phyloP scores from a whole-genome alignment of 2,329 filamentous ascomycete genomes.

The Diplocarpon rosae region DNA sequence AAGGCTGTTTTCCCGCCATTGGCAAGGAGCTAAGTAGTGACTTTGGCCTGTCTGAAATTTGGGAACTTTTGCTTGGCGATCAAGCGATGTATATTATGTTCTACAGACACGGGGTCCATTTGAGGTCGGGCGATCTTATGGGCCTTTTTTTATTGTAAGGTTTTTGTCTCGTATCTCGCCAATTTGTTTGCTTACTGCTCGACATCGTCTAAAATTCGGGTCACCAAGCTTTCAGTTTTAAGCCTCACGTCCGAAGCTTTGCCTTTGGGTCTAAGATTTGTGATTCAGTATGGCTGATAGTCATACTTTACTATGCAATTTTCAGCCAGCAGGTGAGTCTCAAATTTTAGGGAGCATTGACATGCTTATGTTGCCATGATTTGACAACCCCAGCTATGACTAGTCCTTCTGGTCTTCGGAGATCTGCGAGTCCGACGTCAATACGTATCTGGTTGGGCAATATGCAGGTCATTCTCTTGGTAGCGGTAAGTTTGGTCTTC shows the following conservation, averaged over 20 bases:
- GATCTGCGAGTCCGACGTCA: neutral
- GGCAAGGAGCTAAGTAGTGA: too few species aligned
- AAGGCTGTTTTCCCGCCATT: too few species aligned
- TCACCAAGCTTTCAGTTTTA: constrained; percentile 1
- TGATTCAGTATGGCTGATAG: neutral
- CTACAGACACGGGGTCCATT: neutral
- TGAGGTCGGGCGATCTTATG: neutral
- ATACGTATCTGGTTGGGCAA: neutral
- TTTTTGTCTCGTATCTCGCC: neutral
- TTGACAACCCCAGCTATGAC: neutral
- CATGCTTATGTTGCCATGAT: neutral
- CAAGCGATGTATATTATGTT: too few species aligned
- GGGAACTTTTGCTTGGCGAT: too few species aligned
- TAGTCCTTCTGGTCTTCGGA: neutral
- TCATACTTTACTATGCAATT: neutral
- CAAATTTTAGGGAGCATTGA: neutral
- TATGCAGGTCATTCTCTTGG: neutral
- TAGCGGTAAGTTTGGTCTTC: neutral
- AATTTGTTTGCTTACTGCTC: neutral
- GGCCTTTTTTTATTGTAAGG: neutral
- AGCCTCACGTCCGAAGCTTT: neutral
- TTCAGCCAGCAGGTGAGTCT: neutral
- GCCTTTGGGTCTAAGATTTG: neutral
- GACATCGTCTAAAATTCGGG: neutral
- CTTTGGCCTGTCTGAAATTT: too few species aligned